These are phyloP conservation scores for Coffea eugenioides DNA, from an alignment of 257 asterid genomes.

Conservation along the genomic window DNA sequence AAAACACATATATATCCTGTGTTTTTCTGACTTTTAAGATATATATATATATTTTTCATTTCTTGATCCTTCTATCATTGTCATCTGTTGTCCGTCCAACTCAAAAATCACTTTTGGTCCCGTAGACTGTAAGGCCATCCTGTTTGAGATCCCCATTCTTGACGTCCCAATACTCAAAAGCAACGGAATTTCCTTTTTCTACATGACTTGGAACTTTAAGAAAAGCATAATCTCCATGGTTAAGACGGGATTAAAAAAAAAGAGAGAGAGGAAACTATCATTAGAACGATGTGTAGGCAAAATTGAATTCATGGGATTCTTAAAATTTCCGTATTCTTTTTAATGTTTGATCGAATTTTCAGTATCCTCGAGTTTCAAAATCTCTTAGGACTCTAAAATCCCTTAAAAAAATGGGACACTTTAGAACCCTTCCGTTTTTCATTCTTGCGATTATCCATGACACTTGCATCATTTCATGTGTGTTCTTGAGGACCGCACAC, in stretches of 20 bases:
- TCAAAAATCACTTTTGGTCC: not conserved
- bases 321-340: too few relatives aligned
- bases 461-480: not conserved
- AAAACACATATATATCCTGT: too few relatives aligned
- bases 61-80: not conserved
- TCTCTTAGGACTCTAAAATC: too few relatives aligned
- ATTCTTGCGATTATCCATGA: not conserved
- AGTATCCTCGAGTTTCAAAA: too few relatives aligned
- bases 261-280: too few relatives aligned
- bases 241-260: too few relatives aligned
- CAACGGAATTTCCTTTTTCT: not conserved
- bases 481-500: not conserved
- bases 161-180: not conserved
- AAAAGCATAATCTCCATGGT: too few relatives aligned
- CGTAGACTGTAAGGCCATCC: not conserved
- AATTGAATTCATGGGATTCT: too few relatives aligned
- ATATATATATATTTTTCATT: not conserved
- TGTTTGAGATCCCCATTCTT: not conserved
- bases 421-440: too few relatives aligned
- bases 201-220: not conserved
- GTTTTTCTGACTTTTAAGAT: not conserved
- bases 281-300: too few relatives aligned
- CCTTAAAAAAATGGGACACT: too few relatives aligned
- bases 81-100: not conserved
- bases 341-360: too few relatives aligned